Percentiles rank a stretch among this genome's conserved stretches.
Conservation (phyloP, 805 yeast genomes). For the Cyberlindnera euphorbiiphila region DNA sequence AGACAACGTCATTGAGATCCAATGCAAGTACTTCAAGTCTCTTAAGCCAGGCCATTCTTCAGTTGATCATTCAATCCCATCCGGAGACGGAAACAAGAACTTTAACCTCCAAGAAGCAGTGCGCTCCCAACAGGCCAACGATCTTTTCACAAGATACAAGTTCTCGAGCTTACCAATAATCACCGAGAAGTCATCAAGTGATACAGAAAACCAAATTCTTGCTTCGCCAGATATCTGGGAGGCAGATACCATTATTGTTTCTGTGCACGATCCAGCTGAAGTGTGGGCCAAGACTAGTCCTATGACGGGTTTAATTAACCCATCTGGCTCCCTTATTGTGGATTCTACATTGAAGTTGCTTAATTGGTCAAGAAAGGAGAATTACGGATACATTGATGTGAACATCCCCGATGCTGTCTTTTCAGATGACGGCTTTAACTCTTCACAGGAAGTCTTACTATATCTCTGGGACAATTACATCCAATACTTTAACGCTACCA, state of each 20-base stretch:
- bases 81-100: slow-evolving; percentile 36
- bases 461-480: slow-evolving; percentile 91
- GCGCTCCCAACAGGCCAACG: slow-evolving; percentile 62
- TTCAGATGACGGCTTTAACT: slow-evolving; percentile 46
- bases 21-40: slow-evolving; percentile 84
- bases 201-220: slow-evolving; percentile 61
- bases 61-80: slow-evolving; percentile 34
- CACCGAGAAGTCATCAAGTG: slow-evolving; percentile 35
- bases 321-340: slow-evolving; percentile 66
- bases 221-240: slow-evolving; percentile 69
- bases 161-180: slow-evolving; percentile 68
- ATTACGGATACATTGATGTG: slow-evolving; percentile 81
- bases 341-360: slow-evolving; percentile 71
- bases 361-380: slow-evolving; percentile 56
- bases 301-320: slow-evolving; percentile 69
- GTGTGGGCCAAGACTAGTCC: slow-evolving; percentile 88
- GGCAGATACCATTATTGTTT: slow-evolving; percentile 58
- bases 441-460: slow-evolving; percentile 72
- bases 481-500: slow-evolving; percentile 66
- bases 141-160: slow-evolving; percentile 48
- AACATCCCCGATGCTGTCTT: slow-evolving; percentile 57
- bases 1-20: slow-evolving; percentile 74
- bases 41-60: slow-evolving; percentile 62
- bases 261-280: slow-evolving; percentile 89
- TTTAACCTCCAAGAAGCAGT: slow-evolving; percentile 67